Percentiles rank a stretch among this genome's conserved stretches.
Evolutionary conservation across 177 flowering plant species (phyloP).

Genomic region (Vitis hybrid): DNA sequence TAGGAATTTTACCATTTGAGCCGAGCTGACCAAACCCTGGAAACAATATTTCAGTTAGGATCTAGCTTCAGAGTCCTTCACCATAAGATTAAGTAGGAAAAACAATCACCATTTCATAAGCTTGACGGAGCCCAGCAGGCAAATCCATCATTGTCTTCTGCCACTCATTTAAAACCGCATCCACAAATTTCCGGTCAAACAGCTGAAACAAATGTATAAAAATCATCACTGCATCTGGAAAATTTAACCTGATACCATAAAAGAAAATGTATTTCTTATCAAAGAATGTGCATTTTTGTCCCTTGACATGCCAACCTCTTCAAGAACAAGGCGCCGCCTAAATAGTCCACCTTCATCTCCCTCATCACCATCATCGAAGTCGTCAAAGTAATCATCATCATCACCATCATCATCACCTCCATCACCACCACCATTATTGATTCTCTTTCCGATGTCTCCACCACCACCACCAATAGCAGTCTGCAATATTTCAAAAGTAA

Average conservation of each 20-base stretch:
- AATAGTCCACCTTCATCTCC: constrained; percentile 96
- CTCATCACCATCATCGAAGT: constrained; percentile 95
- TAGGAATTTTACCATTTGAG: constrained; percentile 83
- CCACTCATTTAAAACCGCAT: constrained; percentile 96
- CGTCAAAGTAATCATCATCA: constrained; percentile 95
- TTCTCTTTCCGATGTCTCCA: constrained; percentile 85
- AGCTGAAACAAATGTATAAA: constrained; percentile 49
- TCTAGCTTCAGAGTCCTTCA: neutral
- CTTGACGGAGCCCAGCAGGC: constrained; percentile 95
- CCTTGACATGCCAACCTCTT: constrained; percentile 54
- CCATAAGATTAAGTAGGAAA: neutral
- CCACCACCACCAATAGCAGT: constrained; percentile 82
- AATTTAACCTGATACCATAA: neutral
- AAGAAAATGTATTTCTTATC: neutral
- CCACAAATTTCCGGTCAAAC: constrained; percentile 85
- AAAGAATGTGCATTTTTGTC: constrained; percentile 1
- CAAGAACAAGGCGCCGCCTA: constrained; percentile 68
- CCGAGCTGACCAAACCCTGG: constrained; percentile 95
- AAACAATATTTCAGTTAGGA: constrained; percentile 24
- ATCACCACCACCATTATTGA: constrained; percentile 88
- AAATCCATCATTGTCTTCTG: constrained; percentile 92
- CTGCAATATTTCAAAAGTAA: constrained; percentile 41
- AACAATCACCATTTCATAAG: constrained; percentile 84
- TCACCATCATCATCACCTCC: constrained; percentile 97
- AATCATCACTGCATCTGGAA: constrained; percentile 4